Evolutionary conservation across 345 rosid genomes (phyloP).

Genomic region (Syzygium oleosum): DNA sequence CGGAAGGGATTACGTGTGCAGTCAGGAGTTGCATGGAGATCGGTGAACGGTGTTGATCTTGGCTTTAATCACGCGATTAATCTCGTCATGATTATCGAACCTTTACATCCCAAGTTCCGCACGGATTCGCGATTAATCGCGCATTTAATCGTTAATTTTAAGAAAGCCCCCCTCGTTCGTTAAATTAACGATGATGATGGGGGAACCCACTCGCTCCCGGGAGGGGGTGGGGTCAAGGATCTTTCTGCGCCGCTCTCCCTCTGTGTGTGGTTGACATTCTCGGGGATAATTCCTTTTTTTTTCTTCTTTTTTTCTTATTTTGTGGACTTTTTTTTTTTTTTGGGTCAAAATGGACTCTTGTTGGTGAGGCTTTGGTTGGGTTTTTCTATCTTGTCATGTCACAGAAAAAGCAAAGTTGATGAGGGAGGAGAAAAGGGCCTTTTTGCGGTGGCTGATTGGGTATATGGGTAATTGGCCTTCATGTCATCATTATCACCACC

Average conservation of each 20-base stretch:
- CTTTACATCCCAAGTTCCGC: no score
- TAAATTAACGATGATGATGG: no score
- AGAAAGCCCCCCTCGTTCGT: not conserved
- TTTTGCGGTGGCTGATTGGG: not conserved
- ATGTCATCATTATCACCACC: not conserved
- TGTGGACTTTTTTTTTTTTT: not conserved
- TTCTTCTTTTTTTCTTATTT: fast-evolving
- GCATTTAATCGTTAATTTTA: no score
- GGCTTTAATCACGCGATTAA: not conserved
- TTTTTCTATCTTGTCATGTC: not conserved
- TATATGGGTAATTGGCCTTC: not conserved
- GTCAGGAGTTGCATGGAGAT: constrained; percentile 27
- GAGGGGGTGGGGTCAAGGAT: not conserved
- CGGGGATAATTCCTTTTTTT: not conserved
- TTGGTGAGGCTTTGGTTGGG: not conserved
- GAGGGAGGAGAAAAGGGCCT: not conserved
- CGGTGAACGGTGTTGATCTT: not conserved
- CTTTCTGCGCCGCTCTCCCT: not conserved
- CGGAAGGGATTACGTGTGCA: constrained; percentile 34
- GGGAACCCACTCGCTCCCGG: constrained; percentile 19
- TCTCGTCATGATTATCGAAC: no score
- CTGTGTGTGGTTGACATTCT: not conserved
- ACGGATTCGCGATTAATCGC: no score
- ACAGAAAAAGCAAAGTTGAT: not conserved
- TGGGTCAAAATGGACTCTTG: not conserved